A percentile compares a stretch with the other conserved stretches of the same genome.
Conservation (phyloP, 1,139 yeast genomes). For the Kazachstania sp. region DNA sequence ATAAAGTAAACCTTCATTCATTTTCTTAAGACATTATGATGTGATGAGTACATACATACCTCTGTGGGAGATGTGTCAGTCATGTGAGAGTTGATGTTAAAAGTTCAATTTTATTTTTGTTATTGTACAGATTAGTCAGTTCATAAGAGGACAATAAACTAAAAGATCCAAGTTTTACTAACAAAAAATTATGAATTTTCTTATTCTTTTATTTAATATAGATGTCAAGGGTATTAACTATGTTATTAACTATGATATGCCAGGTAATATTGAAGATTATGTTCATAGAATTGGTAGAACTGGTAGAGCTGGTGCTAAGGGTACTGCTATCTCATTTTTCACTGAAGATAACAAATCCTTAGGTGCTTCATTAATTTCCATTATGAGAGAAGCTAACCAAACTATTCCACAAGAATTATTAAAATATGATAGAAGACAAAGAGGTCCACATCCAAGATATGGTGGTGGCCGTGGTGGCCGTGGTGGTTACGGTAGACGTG, state of each 20-base stretch:
- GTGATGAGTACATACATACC: too few species aligned
- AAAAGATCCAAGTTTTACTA: constrained; percentile 1
- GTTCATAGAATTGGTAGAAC: constrained; percentile 81
- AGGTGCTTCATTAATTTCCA: constrained; percentile 85
- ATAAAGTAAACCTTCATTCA: background rate
- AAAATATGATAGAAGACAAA: constrained; percentile 37
- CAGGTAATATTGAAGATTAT: constrained; percentile 95
- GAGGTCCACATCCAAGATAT: constrained; percentile 40
- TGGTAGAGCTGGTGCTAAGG: constrained; percentile 95
- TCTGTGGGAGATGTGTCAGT: too few species aligned
- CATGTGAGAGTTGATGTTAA: too few species aligned
- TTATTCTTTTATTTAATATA: constrained; percentile 30
- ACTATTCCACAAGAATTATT: constrained; percentile 58
- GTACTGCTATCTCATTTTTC: constrained; percentile 93
- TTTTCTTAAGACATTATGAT: background rate
- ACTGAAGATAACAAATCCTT: constrained; percentile 79
- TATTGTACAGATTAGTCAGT: too few species aligned
- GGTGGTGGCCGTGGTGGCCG: constrained; percentile 52
- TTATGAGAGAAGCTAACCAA: constrained; percentile 94
- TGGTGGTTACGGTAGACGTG: constrained; percentile 41
- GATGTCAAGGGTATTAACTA: constrained; percentile 95
- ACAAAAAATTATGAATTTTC: too few species aligned
- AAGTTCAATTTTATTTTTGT: too few species aligned
- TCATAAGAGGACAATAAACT: too few species aligned
- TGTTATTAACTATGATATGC: constrained; percentile 94